Conservation (phyloP, 306 rosid genomes). For the Citrullus amarus region DNA sequence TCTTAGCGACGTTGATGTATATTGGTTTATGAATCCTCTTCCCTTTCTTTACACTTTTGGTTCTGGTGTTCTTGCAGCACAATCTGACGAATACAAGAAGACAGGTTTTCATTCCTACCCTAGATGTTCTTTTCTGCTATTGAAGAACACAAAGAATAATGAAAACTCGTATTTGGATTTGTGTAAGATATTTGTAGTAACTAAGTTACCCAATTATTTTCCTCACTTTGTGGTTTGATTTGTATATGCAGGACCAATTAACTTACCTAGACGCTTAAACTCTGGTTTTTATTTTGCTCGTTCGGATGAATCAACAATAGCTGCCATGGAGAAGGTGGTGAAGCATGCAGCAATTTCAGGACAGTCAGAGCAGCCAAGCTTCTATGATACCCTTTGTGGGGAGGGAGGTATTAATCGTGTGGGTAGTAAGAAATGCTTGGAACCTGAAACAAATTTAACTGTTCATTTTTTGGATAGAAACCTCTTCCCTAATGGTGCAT, state of each 20-base stretch:
- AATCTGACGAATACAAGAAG: constrained; percentile 72
- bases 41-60: constrained; percentile 56
- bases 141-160: not conserved
- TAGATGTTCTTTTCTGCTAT: not conserved
- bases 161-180: not conserved
- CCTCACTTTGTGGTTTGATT: not conserved
- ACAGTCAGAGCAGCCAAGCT: constrained; percentile 94
- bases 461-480: constrained; percentile 74
- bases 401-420: constrained; percentile 58
- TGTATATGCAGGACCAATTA: constrained; percentile 44
- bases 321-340: constrained; percentile 82
- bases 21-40: constrained; percentile 82
- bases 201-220: not conserved
- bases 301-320: constrained; percentile 55
- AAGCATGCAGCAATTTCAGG: constrained; percentile 78
- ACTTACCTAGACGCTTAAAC: constrained; percentile 91
- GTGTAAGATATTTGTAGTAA: not conserved
- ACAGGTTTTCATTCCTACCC: constrained; percentile 40
- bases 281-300: constrained; percentile 88
- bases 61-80: constrained; percentile 56
- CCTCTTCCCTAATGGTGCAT: constrained; percentile 87
- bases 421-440: constrained; percentile 40
- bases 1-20: constrained; percentile 80
- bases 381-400: constrained; percentile 79
- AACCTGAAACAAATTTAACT: constrained; percentile 73